Base-by-base conservation (phyloP, 306 rosid species). In the Datisca glomerata region DNA sequence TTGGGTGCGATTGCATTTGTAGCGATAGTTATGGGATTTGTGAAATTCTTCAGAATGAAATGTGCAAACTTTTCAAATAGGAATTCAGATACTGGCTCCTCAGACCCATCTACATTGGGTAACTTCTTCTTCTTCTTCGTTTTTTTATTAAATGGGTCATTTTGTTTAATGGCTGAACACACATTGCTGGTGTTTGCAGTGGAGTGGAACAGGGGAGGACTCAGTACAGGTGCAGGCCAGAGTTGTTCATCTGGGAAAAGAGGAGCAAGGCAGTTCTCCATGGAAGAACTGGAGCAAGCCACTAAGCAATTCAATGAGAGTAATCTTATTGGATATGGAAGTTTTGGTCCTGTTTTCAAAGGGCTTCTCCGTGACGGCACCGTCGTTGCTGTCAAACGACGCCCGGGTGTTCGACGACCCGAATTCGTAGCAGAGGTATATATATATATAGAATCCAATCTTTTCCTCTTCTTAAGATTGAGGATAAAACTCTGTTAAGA, bases 81-180 rank as follows among this genome's bases (percentile, higher is more conserved):
- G 45, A 64, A 51, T 24, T 70, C 76, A 0, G 76, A 70, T 12
- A 70, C 72, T 1, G 72, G 61, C 35, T 70, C 76, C 21, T 70
- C 76, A 32, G 68, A 70, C 57, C 72, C 76, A 25, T 59, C 72
- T 59, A 49, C 76, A 27, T 11, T 59, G 9, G 65, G 76, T 70
- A 62, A 61, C 50, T 0, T 17, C 24, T 37, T 37, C 19, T 2
- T 37, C 16, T 37, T n/a, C n/a, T n/a, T 10, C 15, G 33, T 38
- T 2, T 47, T 41, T 7, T 2, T 21, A 7, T 9, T 21, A 11
- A 7, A 12, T 21, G 27, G 47, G 12, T 12, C 12, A 22, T 24
- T 43, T 21, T 21, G 1, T 17, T 39, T 9, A 19, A 39, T 13
- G 4, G 19, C 21, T 39, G 12, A 14, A 31, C 9, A 14, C 36